Evolutionary conservation across 192 early-diverging fungal species (phyloP), one percentile per base, ranked within the genome.

Genomic region (Phlyctochytrium bullatum): DNA sequence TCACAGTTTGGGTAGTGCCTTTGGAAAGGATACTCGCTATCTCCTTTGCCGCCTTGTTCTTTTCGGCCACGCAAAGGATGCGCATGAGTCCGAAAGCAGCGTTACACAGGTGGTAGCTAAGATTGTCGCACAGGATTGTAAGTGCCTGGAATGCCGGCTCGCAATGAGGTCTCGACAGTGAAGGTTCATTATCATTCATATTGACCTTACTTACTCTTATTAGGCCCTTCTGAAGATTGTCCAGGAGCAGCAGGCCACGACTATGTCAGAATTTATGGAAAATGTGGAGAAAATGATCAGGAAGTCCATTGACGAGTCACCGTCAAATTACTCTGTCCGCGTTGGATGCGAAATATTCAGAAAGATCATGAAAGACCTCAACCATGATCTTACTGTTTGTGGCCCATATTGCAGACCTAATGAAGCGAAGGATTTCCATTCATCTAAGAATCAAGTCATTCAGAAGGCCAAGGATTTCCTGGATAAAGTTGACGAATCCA

Each of bases 41-140:
- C 23, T 85, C 78, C 69, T 91, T 93, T 23, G 94, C 83, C 65
- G 93, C 90, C 54, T 89, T 89, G 57, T 91, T 91, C 76, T 98
- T 98, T 69, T 98, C 96, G 53, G 96, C 96, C 34, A 98, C 94
- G 75, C 94, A 96, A n/a, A 98, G 72, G 16, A 97, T 79, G 62
- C 88, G 86, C 88, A 92, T 61, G n/a, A n/a, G n/a, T n/a, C n/a
- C n/a, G n/a, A n/a, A n/a, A n/a, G n/a, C n/a, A n/a, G n/a, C n/a
- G n/a, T n/a, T n/a, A n/a, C n/a, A n/a, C n/a, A n/a, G n/a, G n/a
- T n/a, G n/a, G n/a, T n/a, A n/a, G n/a, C n/a, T n/a, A n/a, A n/a
- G n/a, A n/a, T n/a, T n/a, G n/a, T n/a, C n/a, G n/a, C n/a, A n/a
- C n/a, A n/a, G n/a, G n/a, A n/a, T n/a, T n/a, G n/a, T n/a, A n/a